Conservation (phyloP, 805 yeast species). For the Kodamaea leandrae region DNA sequence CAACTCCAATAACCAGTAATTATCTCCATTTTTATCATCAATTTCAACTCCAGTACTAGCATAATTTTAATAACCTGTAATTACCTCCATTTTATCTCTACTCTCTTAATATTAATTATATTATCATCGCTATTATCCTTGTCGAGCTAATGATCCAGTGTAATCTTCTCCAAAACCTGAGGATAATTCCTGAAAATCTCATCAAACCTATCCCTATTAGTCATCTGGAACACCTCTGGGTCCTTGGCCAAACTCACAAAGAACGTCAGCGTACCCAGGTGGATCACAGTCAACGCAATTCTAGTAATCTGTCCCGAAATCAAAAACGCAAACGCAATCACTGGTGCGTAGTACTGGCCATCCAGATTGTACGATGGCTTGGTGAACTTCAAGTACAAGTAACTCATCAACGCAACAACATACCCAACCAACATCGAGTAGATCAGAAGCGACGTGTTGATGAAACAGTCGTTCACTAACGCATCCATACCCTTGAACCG, state of each 20-base stretch:
- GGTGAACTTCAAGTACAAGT: constrained; percentile 64
- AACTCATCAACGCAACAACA: constrained; percentile 56
- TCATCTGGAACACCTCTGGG: constrained; percentile 75
- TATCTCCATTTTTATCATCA: too few species aligned
- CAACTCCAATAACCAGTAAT: too few species aligned
- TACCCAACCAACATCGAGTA: constrained; percentile 72
- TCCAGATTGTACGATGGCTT: constrained; percentile 59
- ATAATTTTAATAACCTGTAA: too few species aligned
- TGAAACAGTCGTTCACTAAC: constrained; percentile 77
- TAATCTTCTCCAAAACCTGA: constrained; percentile 56
- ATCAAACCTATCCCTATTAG: constrained; percentile 66
- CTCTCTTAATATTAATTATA: background rate
- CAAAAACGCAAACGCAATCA: constrained; percentile 69
- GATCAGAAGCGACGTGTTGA: constrained; percentile 74
- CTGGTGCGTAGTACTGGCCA: constrained; percentile 67
- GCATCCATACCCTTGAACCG: constrained; percentile 82
- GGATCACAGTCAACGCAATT: constrained; percentile 68
- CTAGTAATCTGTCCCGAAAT: constrained; percentile 75
- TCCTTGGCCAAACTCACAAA: constrained; percentile 80
- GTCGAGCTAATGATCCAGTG: constrained; percentile 31
- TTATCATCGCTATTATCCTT: too few species aligned
- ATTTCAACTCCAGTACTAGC: too few species aligned
- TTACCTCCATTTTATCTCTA: too few species aligned
- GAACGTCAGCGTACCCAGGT: constrained; percentile 79
- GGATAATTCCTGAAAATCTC: constrained; percentile 66